Conservation (phyloP, 805 yeast species). For the Candida maesae region DNA sequence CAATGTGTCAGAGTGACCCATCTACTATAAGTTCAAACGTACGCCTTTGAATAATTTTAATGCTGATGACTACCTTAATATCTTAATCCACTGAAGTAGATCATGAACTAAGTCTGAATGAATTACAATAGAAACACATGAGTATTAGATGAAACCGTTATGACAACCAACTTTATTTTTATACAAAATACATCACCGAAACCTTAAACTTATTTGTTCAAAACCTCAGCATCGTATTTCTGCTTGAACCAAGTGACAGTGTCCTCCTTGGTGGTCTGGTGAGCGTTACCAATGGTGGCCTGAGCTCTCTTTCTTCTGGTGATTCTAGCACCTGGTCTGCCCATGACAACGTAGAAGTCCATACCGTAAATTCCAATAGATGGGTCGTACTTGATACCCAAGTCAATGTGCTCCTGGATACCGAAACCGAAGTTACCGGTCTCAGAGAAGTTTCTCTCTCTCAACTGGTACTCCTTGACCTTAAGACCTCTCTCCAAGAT, state of each 20-base stretch:
- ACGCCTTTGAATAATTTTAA: too few species aligned
- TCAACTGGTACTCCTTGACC: conserved; percentile 99
- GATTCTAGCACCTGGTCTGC: conserved; percentile 99
- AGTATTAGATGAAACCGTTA: conserved; percentile 11
- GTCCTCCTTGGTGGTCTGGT: conserved; percentile 90
- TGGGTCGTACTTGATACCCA: conserved; percentile 99
- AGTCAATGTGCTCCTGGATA: conserved; percentile 98
- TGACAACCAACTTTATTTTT: conserved; percentile 16
- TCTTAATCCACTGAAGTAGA: neutral
- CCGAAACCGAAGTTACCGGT: conserved; percentile 99
- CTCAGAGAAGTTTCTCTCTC: conserved; percentile 90
- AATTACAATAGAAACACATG: neutral
- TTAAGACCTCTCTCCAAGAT: conserved; percentile 99
- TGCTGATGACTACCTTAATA: conserved; percentile 8
- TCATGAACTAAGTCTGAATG: too few species aligned
- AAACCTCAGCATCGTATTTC: conserved; percentile 98
- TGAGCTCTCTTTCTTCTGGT: conserved; percentile 97
- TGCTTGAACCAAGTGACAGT: conserved; percentile 98
- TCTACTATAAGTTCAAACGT: too few species aligned
- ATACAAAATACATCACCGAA: conserved; percentile 20
- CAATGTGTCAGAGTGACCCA: conserved; percentile 28
- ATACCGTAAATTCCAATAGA: conserved; percentile 99
- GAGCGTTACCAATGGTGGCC: conserved; percentile 85
- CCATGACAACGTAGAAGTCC: conserved; percentile 99
- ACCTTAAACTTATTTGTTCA: conserved; percentile 56